Base-by-base conservation (phyloP, 139 green algal genomes). In the Microglena sp. region DNA sequence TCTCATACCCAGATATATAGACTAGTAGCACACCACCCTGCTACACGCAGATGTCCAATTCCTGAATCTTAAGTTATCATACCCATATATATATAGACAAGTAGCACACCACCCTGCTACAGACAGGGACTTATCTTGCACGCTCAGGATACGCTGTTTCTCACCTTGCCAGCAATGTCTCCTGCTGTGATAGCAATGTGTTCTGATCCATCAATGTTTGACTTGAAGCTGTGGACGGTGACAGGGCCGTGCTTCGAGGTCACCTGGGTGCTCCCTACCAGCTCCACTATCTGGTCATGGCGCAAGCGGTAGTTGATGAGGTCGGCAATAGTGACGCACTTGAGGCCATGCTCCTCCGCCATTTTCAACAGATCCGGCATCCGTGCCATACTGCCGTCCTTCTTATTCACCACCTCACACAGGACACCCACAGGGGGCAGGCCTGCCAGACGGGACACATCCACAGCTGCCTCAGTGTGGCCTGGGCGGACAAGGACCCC, bases 401-500 rank as follows among this genome's bases (percentile, higher is more conserved):
- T 29, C 45, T 78, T 77, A 76, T 95, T 86, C 2, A 98, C 89
- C 11, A 99, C 82, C 76, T 97, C 94, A 71, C 89, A 97, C n/a
- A 99, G 81, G 44, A 95, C 93, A 8, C 94, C 94, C 22, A 85
- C 85, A 24, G 94, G 87, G 32, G 61, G 67, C 59, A 87, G 90
- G 7, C 89, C 92, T 15, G 93, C 88, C 22, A 98, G 79, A 5
- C 80, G 68, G 0, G 90, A 76, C 34, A 99, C 77, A 74, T 99
- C 94, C 4, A 97, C 87, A 1, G 83, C 82, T 2, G 94, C 94
- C 70, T 99, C 93, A 7, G 92, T 96, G 81, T 97, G 92, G 2
- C 92, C 92, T 0, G 84, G 72, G 26, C 92, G 82, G 35, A 73
- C 68, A 24, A 97, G 69, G 29, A 98, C 91, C 33, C 90, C 88